Conservation (phyloP, 2,329 filamentous ascomycete genomes). For the Chaetomium olivaceum region DNA sequence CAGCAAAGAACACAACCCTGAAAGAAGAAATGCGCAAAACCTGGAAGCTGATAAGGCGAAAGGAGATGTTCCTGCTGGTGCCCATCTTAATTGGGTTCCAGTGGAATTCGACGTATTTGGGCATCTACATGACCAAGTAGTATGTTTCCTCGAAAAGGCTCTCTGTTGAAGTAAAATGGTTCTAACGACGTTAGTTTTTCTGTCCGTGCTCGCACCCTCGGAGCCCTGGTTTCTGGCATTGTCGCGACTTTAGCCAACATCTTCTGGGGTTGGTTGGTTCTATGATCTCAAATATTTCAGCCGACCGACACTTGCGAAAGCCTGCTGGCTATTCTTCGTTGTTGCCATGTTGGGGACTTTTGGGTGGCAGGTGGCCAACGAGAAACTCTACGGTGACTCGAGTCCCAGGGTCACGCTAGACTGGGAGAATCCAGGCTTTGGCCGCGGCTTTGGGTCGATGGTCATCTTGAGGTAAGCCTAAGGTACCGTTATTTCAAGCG, state of each 20-base stretch:
- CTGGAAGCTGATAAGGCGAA: slow-evolving; percentile 43
- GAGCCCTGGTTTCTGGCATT: slow-evolving; percentile 48
- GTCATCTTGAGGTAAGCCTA: slow-evolving; percentile 34
- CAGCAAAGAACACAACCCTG: slow-evolving; percentile 42
- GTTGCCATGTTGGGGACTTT: slow-evolving; percentile 46
- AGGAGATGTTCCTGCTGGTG: slow-evolving; percentile 50
- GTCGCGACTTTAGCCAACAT: slow-evolving; percentile 48
- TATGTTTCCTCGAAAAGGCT: neutral
- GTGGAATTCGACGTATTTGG: slow-evolving; percentile 53
- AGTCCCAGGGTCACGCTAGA: slow-evolving; percentile 45
- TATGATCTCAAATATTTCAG: slow-evolving; percentile 47
- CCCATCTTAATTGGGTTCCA: slow-evolving; percentile 52
- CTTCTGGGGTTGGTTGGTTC: slow-evolving; percentile 53
- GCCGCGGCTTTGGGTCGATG: slow-evolving; percentile 49
- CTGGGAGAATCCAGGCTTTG: slow-evolving; percentile 48
- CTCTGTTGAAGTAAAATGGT: neutral
- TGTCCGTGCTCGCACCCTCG: slow-evolving; percentile 49
- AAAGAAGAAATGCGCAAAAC: slow-evolving; percentile 42
- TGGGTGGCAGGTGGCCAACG: slow-evolving; percentile 51
- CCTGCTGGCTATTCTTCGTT: slow-evolving; percentile 46
- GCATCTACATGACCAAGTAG: slow-evolving; percentile 54
- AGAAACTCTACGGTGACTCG: slow-evolving; percentile 46
- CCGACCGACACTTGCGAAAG: slow-evolving; percentile 45
- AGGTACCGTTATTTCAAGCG: neutral
- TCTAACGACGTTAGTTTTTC: slow-evolving; percentile 40